Evolutionary conservation across 257 asterid genomes (phyloP), one percentile per base, ranked within the genome.

Genomic region (Scutellaria minor): DNA sequence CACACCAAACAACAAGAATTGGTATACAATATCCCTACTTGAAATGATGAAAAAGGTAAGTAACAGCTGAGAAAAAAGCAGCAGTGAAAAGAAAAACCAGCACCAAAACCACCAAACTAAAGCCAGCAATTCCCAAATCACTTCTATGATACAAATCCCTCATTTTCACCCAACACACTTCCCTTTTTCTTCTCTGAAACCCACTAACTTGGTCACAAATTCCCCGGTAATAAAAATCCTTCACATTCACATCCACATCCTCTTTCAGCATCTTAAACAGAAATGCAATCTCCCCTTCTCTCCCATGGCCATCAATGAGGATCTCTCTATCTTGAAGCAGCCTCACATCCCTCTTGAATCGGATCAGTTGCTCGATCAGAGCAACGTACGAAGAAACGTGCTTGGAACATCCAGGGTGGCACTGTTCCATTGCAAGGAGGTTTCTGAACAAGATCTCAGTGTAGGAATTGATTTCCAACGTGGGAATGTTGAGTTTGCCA

Each of bases 351-450:
- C 56, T 39, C 39, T 66, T 61, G 3, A 68, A 56, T 69, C 37
- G 69, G 27, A 82, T 44, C 8, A 89, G 80, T 27, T 77, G 56
- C 55, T 75, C 78, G 85, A 86, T 77, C 24, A 89, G 56, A 27
- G 79, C 6, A 0, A 51, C 68, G 11, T 88, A 88, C 0, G 90
- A 88, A 6, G 81, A 51, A 0, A 88, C 64, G 31, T 72, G 78
- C 37, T 87, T 87, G 2, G 85, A 71, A 40, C 79, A 70, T 18
- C 60, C 44, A 0, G 52, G 74, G 39, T 71, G 59, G 63, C 82
- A 80, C 5, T 53, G 52, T 64, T 88, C 93, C 78, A 88, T 65
- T 5, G 93, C 90, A 10, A 88, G 46, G 70, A 88, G 74, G 68
- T 88, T 88, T 41, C 86, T 77, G 7, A 85, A 73, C 64, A 88